Evolutionary conservation across 148 eudicot species (phyloP), one percentile per base, ranked within the genome.

Genomic region (Rhododendron ferrugineum): DNA sequence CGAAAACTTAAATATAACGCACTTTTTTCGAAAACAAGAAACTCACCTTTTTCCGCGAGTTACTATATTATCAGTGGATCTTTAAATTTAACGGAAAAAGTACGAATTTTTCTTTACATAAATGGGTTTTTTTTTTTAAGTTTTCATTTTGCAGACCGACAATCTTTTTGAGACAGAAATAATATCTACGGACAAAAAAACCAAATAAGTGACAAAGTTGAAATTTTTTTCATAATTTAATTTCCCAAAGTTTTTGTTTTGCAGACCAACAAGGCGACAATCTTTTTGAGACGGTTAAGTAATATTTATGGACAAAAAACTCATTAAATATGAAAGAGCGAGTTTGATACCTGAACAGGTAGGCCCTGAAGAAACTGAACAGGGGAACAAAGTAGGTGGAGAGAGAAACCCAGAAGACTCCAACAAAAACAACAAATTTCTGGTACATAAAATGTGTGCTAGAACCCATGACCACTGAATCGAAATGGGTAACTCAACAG

Each of bases 261-360:
- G 8, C 26, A 20, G 20, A 58, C 64, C 2, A 1, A 40, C 44
- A 40, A 40, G 44, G 44, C 44, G 8, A 58, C 62, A 20, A 22
- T 58, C 64, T 1, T 58, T 58, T 58, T 6, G 64, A 58, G 64
- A 58, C 2, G 3, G 26, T 20, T 20, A 6, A 58, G 26, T 58
- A 58, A 22, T 58, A 58, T 56, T 2, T 58, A 22, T n/a, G 22
- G 64, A 58, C n/a, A 58, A 58, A 20, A 58, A 6, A 22, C 16
- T 16, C 3, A 58, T 20, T 3, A 28, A 28, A 0, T 20, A 70
- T 11, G 6, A 5, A 34, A 37, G 50, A 56, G 3, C 9, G 73
- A 68, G 0, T 44, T 78, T 75, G 36, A 83, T 94, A 96, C 99
- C 99, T 96, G 88, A 88, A 86, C 22, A 93, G 15, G 84, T 32